Conservation (phyloP, 345 rosid species). For the Aquilaria malaccensis region DNA sequence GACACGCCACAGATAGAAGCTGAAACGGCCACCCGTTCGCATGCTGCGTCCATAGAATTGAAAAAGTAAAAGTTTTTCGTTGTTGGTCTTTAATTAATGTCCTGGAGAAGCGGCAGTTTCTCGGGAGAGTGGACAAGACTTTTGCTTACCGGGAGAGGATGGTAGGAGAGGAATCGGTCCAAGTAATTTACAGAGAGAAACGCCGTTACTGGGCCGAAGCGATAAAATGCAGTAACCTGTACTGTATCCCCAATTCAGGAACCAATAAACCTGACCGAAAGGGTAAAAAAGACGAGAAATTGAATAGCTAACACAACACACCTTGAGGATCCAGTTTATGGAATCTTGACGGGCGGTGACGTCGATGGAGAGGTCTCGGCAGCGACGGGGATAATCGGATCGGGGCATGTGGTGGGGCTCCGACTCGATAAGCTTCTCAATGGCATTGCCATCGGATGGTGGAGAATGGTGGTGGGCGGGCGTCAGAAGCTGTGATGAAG, state of each 20-base stretch:
- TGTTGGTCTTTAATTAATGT: neutral
- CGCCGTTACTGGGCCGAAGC: conserved; percentile 44
- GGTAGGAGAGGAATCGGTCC: conserved; percentile 54
- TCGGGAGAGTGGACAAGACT: neutral
- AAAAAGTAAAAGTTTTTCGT: neutral
- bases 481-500: conserved; percentile 14
- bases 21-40: conserved; percentile 54
- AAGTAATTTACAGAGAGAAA: conserved; percentile 51
- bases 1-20: conserved; percentile 61
- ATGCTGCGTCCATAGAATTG: conserved; percentile 7
- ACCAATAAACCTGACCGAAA: neutral
- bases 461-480: conserved; percentile 17
- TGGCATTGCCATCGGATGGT: conserved; percentile 18
- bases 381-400: conserved; percentile 35
- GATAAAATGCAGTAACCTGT: conserved; percentile 50
- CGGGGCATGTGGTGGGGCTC: conserved; percentile 33
- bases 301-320: neutral
- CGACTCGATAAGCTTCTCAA: conserved; percentile 25
- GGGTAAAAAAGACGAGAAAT: no score
- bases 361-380: conserved; percentile 36
- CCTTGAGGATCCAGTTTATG: conserved; percentile 65
- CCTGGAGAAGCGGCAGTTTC: conserved; percentile 15
- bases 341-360: conserved; percentile 60
- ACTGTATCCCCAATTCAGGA: conserved; percentile 9
- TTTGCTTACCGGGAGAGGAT: conserved; percentile 35